Conservation (phyloP, 441 rosid genomes). For the Pelargonium australe region DNA sequence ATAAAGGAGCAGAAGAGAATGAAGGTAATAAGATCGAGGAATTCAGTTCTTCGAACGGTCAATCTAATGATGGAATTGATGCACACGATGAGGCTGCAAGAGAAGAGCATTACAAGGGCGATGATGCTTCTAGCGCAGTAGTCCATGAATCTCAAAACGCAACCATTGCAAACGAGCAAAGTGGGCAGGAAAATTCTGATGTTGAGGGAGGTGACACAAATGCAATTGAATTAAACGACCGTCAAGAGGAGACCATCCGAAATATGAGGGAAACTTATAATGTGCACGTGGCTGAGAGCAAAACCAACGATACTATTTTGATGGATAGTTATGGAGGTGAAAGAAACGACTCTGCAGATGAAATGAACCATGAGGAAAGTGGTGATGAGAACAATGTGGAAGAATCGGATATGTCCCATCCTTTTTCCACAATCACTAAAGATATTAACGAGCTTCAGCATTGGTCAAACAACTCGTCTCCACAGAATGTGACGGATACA, state of each 20-base stretch:
- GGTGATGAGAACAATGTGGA: constrained; percentile 28
- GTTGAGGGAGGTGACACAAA: constrained; percentile 26
- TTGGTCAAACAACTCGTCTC: background rate
- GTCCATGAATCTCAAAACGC: constrained; percentile 42
- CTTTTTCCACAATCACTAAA: constrained; percentile 21
- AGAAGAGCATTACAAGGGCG: constrained; percentile 77
- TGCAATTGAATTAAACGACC: constrained; percentile 28
- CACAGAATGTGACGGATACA: constrained; percentile 15
- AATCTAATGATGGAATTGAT: constrained; percentile 39
- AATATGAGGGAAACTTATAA: constrained; percentile 30
- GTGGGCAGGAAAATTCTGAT: constrained; percentile 19
- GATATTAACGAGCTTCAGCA: constrained; percentile 31
- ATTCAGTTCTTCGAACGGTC: constrained; percentile 30
- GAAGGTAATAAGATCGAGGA: constrained; percentile 28
- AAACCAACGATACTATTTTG: no score
- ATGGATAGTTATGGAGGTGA: constrained; percentile 8
- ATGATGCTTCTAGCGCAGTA: constrained; percentile 89
- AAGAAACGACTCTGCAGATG: constrained; percentile 26
- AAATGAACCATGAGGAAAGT: constrained; percentile 25
- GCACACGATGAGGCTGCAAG: constrained; percentile 52
- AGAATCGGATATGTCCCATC: constrained; percentile 26
- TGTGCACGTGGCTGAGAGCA: background rate
- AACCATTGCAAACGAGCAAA: constrained; percentile 31
- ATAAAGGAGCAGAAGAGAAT: constrained; percentile 26
- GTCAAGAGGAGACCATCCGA: constrained; percentile 37